Evolutionary conservation across 257 asterid species (phyloP).

Genomic region (Solanum chilense): DNA sequence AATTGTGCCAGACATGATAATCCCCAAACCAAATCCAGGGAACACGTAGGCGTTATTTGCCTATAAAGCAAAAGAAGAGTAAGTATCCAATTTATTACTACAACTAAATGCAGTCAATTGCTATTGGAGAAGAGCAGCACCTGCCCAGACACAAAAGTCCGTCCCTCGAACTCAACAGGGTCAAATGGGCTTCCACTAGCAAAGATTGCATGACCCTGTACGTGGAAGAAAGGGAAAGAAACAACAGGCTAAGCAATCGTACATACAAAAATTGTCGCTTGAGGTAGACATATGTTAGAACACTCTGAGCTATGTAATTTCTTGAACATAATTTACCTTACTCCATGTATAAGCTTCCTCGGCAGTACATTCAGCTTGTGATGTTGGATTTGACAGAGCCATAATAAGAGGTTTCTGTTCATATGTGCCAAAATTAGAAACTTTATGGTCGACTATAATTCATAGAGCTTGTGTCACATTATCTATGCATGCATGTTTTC

Average conservation of each 20-base stretch:
- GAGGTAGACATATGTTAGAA: not conserved
- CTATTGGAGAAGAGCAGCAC: conserved; percentile 19
- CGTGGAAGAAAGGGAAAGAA: not conserved
- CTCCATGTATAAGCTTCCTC: conserved; percentile 89
- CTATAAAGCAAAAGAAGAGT: conserved; percentile 15
- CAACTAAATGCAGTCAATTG: not conserved
- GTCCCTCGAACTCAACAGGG: conserved; percentile 67
- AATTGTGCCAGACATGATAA: conserved; percentile 89
- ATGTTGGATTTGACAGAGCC: conserved; percentile 85
- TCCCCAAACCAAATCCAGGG: conserved; percentile 93
- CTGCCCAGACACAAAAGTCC: conserved; percentile 71
- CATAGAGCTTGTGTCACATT: not conserved
- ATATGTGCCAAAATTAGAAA: conserved; percentile 1
- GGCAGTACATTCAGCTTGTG: conserved; percentile 92
- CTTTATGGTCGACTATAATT: not conserved
- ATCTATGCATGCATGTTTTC: not conserved
- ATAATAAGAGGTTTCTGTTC: conserved; percentile 77
- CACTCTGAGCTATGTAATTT: not conserved
- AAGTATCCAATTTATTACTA: not conserved
- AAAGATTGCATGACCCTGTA: conserved; percentile 74
- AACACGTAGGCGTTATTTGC: conserved; percentile 93
- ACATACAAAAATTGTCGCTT: not conserved
- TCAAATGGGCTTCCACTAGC: conserved; percentile 95
- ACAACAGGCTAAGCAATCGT: not conserved
- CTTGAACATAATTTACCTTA: conserved; percentile 33